Evolutionary conservation across 805 yeast genomes (phyloP), one percentile per base, ranked within the genome.

Genomic region (Yarrowia sp.): DNA sequence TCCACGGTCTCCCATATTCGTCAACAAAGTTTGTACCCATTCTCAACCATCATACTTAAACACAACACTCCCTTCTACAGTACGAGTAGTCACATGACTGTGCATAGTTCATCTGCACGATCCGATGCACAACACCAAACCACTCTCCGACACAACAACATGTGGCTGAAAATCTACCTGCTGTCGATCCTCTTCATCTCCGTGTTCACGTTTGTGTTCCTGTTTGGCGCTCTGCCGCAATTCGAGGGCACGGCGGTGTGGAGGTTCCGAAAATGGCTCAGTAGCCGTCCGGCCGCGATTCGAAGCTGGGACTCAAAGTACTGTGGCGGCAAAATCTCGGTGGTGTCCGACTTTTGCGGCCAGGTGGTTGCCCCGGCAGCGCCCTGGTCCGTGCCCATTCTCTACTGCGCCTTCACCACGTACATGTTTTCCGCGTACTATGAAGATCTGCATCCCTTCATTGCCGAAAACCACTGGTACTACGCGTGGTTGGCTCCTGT

Each of bases 171-270:
- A 33, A 42, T 58, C 64, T 58, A 58, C 40, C 64, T 58, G 39
- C 69, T 84, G 80, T 33, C 86, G 82, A 85, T 83, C 81, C 46
- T 72, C 24, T 71, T 65, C 33, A 49, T 76, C 17, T 76, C 78
- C 19, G 61, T 74, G 12, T 39, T 76, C 10, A 70, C 74, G 33
- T 73, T 76, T 20, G 74, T 77, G 20, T 72, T 72, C 9, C 72
- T 77, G 39, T 77, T 77, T 68, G 80, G 80, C 2, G 71, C 76
- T n/a, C 68, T 76, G 47, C 80, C 80, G 2, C 74, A 73, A 36
- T 73, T 74, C 43, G 74, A 73, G 9, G 66, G 52, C 43, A 72
- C 72, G 56, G 36, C 74, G n/a, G 47, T 55, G 4, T 61, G 55
- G 46, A 46, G 19, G 12, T 53, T 43, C 33, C 30, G 30, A n/a